Evolutionary conservation across 495 filamentous ascomycete genomes (phyloP), one percentile per base, ranked within the genome.

Genomic region (Ascodesmis nigricans): DNA sequence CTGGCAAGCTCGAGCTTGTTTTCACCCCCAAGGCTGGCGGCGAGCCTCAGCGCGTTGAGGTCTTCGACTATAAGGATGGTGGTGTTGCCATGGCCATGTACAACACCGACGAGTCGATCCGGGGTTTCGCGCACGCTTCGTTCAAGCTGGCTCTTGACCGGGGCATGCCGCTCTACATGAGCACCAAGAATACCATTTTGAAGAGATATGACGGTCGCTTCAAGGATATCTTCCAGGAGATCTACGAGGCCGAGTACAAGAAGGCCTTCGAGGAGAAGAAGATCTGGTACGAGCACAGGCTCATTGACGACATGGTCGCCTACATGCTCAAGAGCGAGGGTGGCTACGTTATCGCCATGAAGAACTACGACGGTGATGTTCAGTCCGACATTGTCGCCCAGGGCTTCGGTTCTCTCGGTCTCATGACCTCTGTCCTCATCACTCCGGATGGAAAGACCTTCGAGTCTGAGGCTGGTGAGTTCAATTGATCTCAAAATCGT

Each of bases 261-360:
- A 66, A 67, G 52, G 67, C 75, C 31, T 95, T 95, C 53, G 80
- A 91, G 50, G 74, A 74, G 46, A 76, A 80, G 63, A 63, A 64
- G 29, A 91, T 92, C 60, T 95, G 87, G 87, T 97, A 97, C 54
- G 87, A 97, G 73, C 87, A 97, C 61, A 74, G 87, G 45, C 64
- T 97, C 39, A 95, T 97, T 51, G 87, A 97, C 60, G 87, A 97
- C 61, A 97, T 97, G 87, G 87, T 97, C 37, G 87, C 87, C 31
- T 84, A 97, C 68, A 97, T 97, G 87, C 78, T 97, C 65, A 97
- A 97, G 71, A 72, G 74, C 47, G 81, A 42, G 47, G 49, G 87
- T 40, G 87, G 87, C 38, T 91, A 78, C 58, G 66, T 95, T 55
- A 97, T 97, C 67, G 87, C 87, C 39, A 65, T 97, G 51, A 97